Evolutionary conservation across 1,284 basidiomycete genomes (phyloP), one percentile per base, ranked within the genome.

Genomic region (Cryptococcus sp.): DNA sequence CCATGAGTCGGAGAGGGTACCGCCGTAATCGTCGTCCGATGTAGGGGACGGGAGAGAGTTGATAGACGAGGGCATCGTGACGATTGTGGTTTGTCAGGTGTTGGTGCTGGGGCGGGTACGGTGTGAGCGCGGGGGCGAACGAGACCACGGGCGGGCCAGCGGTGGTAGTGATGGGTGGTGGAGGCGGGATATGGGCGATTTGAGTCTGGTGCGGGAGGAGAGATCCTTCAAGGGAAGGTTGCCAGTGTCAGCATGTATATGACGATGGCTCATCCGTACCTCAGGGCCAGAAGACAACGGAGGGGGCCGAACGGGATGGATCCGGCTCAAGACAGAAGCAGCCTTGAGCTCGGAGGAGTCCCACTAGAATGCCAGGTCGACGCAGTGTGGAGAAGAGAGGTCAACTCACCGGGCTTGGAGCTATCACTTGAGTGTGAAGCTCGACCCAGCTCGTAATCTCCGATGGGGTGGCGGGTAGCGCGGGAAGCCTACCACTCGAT

Each of bases 1-100:
- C 61, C 64, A 69, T 4, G 65, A 66, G 7, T 53, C 57, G 15
- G 52, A 63, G 38, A 65, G 52, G 28, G 57, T 50, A 1, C 53
- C 55, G 20, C 51, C 46, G 35, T 43, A 35, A 11, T 57, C 54
- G 18, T 61, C 53, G 37, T 55, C 53, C n/a, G 61, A 55, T 2
- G 49, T 24, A 6, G 59, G 59, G 11, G 61, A 60, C n/a, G 47
- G 58, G 55, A 36, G 55, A 7, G 39, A 37, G 18, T 38, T 48
- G 20, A 39, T 20, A 8, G 53, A 47, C 13, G 53, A 36, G 8
- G 53, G n/a, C 23, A 45, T 46, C 16, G 46, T 24, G 53, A 8
- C 18, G n/a, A n/a, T n/a, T n/a, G 24, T 39, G 38, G 21, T 38
- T 50, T 13, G 52, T 20, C 12, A 33, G 28, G 9, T 33, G 28